Base-by-base conservation (phyloP, 2,329 filamentous ascomycete species). In the Neofusicoccum sp. region DNA sequence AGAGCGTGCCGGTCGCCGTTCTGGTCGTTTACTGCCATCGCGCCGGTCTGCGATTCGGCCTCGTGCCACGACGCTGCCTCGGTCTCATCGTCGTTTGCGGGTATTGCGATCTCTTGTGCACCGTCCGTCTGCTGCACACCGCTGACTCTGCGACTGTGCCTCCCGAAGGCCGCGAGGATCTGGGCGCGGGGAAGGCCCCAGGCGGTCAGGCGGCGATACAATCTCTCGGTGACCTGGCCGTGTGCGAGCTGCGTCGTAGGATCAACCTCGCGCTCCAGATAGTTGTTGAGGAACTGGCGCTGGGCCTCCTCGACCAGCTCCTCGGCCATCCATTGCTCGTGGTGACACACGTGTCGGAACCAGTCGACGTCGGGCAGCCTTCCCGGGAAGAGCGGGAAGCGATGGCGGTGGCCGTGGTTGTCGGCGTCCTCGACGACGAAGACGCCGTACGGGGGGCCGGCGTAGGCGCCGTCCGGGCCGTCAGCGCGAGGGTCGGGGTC, bases 1-100 rank as follows among this genome's bases (percentile, higher is more conserved):
- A 96, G 86, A 63, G 92, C 93, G 69, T 95, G 90, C 6, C 90
- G 90, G 62, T 82, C 79, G 7, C 74, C 60, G 73, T 49, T 62
- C 38, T 76, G 73, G 62, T 78, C 78, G 36, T 70, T 69, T 5
- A 70, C 68, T 3, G 74, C 73, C 63, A 78, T 75, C 1, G 20
- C 58, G 20, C 36, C 44, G 4, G 36, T 33, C n/a, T 40, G 45
- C 30, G 41, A 40, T 26, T 48, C 59, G 28, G 45, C 51, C 48
- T 61, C 59, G 24, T 56, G 49, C 64, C 66, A 68, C 3, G 71
- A 73, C 11, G 69, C 53, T 14, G 64, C 75, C 70, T 63, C 63
- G 33, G 70, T 61, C 41, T 61, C 60, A 26, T 61, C 51, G 16
- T 61, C 60, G 26, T 57, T 56, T 9, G 49, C 51, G 6, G 51